Conservation (phyloP, 2,329 filamentous ascomycete species). For the Aspergillus proliferans region DNA sequence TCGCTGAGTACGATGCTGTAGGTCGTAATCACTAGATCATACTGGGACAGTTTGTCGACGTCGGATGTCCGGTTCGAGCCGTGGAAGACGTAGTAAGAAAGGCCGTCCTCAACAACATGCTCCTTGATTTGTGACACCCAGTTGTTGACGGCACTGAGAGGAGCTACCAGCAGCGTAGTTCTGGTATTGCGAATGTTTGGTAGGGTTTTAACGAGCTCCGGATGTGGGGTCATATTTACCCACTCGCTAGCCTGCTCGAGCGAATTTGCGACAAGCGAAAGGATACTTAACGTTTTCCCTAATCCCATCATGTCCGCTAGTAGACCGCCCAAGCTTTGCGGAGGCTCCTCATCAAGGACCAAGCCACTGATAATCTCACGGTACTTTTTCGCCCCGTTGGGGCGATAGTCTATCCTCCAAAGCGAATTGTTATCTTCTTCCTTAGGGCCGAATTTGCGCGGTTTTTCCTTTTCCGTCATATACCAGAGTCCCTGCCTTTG, state of each 20-base stretch:
- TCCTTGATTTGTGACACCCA: slow-evolving; percentile 89
- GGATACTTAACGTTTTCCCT: slow-evolving; percentile 79
- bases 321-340: slow-evolving; percentile 65
- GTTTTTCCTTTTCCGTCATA: slow-evolving; percentile 71
- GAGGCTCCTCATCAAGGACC: slow-evolving; percentile 53
- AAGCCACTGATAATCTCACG: slow-evolving; percentile 81
- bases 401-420: slow-evolving; percentile 61
- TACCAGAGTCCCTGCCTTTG: slow-evolving; percentile 88
- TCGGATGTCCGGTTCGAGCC: slow-evolving; percentile 69
- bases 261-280: slow-evolving; percentile 68
- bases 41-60: slow-evolving; percentile 59
- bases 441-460: slow-evolving; percentile 51
- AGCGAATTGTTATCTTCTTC: slow-evolving; percentile 64
- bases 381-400: slow-evolving; percentile 57
- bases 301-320: slow-evolving; percentile 83
- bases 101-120: slow-evolving; percentile 60
- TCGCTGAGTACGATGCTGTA: slow-evolving; percentile 85
- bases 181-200: slow-evolving; percentile 57
- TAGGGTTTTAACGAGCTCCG: slow-evolving; percentile 22
- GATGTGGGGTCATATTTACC: slow-evolving; percentile 48
- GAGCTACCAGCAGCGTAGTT: slow-evolving; percentile 79
- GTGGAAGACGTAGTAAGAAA: slow-evolving; percentile 81
- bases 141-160: slow-evolving; percentile 84
- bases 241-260: slow-evolving; percentile 59
- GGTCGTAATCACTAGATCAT: slow-evolving; percentile 84